phyloP scores from a whole-genome alignment of 441 rosid genomes.

The Euphorbia celastroides region DNA sequence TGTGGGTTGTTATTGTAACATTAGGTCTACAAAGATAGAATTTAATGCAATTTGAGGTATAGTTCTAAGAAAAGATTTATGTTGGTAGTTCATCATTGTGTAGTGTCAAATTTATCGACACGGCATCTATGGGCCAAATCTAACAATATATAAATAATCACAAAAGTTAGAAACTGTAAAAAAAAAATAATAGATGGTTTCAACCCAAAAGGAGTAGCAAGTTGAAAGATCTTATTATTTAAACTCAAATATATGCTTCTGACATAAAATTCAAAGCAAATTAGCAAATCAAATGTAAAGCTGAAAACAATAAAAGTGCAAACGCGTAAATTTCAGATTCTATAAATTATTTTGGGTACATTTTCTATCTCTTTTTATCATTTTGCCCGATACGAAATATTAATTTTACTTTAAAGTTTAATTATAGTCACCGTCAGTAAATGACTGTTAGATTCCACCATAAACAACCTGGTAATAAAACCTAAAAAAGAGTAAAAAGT shows the following conservation, averaged over 20 bases:
- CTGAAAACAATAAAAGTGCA: not conserved
- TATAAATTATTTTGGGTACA: not conserved
- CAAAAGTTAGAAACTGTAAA: not conserved
- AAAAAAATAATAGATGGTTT: not conserved
- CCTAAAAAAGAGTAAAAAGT: not conserved
- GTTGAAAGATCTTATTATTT: not conserved
- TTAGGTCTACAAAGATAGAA: no score
- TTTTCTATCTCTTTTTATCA: not conserved
- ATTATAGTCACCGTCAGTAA: not conserved
- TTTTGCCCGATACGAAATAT: not conserved
- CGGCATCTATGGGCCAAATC: not conserved
- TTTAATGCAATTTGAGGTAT: no score
- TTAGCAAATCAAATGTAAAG: not conserved
- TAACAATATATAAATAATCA: not conserved
- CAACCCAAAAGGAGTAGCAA: not conserved
- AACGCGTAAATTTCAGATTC: not conserved
- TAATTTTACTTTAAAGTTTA: not conserved
- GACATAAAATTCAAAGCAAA: not conserved
- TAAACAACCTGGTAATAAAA: not conserved
- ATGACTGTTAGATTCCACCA: not conserved
- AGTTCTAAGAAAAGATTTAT: no score
- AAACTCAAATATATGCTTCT: not conserved
- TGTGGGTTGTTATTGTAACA: no score
- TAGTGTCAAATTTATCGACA: not conserved
- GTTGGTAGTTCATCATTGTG: not conserved